These are phyloP conservation scores for Xerocomus minutiporus DNA, from an alignment of 1,284 basidiomycete species.

Conservation along the genomic window DNA sequence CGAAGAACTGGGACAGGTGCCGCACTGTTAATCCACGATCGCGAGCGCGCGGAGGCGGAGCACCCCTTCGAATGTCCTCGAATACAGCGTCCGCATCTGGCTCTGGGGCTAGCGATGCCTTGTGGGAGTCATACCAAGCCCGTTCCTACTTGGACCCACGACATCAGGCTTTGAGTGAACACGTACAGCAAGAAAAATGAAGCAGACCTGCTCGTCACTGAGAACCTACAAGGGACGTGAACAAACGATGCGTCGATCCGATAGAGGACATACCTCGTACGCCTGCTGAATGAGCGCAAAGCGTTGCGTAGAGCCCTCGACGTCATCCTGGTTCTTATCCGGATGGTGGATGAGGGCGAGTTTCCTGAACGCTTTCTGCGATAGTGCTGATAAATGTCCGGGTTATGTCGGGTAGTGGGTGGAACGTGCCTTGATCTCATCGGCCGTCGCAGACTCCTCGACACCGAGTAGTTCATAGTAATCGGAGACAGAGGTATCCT, in stretches of 20 bases:
- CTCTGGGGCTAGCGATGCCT: conserved; percentile 78
- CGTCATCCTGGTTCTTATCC: conserved; percentile 80
- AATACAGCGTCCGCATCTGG: conserved; percentile 81
- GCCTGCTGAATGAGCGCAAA: conserved; percentile 92
- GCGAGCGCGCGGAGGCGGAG: conserved; percentile 60
- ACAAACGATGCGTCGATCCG: neutral
- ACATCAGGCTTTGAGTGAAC: conserved; percentile 14
- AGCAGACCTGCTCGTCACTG: conserved; percentile 84
- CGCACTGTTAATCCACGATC: conserved; percentile 78
- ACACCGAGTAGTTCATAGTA: conserved; percentile 82
- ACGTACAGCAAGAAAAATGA: conserved; percentile 1
- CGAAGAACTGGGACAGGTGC: conserved; percentile 85
- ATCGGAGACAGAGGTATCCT: conserved; percentile 41
- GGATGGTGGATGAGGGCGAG: conserved; percentile 85
- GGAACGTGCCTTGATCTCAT: conserved; percentile 77
- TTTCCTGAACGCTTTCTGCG: conserved; percentile 74
- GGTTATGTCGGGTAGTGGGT: neutral
- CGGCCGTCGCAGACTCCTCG: conserved; percentile 73
- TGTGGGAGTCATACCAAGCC: conserved; percentile 97
- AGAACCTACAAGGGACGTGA: conserved; percentile 53
- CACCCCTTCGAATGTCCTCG: conserved; percentile 77
- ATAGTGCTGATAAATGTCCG: conserved; percentile 2
- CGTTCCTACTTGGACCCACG: conserved; percentile 69
- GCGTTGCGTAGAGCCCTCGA: conserved; percentile 82
- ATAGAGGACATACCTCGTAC: conserved; percentile 63